These are phyloP conservation scores for Colletotrichum lupini DNA, from an alignment of 2,329 filamentous ascomycete genomes.

Conservation along the genomic window DNA sequence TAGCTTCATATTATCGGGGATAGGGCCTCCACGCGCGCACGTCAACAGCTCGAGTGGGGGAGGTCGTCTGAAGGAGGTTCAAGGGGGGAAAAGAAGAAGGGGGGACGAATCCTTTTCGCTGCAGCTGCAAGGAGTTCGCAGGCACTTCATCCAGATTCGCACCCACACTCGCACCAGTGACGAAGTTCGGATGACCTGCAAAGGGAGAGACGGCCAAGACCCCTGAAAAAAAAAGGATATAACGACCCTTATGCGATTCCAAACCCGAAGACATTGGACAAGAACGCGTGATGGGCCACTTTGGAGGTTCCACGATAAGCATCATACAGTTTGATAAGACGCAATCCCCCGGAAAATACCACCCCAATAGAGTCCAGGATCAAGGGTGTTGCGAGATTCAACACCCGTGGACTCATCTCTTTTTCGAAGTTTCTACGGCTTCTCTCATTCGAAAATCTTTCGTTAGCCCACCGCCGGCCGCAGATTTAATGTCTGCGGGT, in stretches of 20 bases:
- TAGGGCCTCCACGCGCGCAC: slow-evolving; percentile 32
- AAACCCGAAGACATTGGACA: background rate
- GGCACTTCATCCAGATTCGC: background rate
- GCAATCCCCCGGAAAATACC: slow-evolving; percentile 30
- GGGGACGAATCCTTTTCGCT: slow-evolving; percentile 8
- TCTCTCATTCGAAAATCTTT: background rate
- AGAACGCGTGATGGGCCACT: slow-evolving; percentile 12
- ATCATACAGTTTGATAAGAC: slow-evolving; percentile 5
- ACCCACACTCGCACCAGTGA: slow-evolving; percentile 1
- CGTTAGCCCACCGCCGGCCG: background rate
- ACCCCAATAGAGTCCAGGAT: slow-evolving; percentile 28
- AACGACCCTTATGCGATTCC: slow-evolving; percentile 2
- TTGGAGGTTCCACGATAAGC: background rate
- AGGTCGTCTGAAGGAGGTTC: background rate
- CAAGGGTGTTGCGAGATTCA: slow-evolving; percentile 18
- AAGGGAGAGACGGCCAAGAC: slow-evolving; percentile 19
- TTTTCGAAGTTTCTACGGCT: slow-evolving; percentile 8
- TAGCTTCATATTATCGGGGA: slow-evolving; percentile 5
- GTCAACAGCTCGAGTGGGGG: slow-evolving; percentile 17
- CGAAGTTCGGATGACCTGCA: slow-evolving; percentile 14
- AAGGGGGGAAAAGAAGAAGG: background rate
- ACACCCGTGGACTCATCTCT: slow-evolving; percentile 25
- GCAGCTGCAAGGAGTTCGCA: slow-evolving; percentile 24
- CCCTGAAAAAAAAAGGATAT: slow-evolving; percentile 14
- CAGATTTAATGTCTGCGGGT: background rate